phyloP scores from a whole-genome alignment of 352 stramenopile species.

The Pythium phragmiticola region DNA sequence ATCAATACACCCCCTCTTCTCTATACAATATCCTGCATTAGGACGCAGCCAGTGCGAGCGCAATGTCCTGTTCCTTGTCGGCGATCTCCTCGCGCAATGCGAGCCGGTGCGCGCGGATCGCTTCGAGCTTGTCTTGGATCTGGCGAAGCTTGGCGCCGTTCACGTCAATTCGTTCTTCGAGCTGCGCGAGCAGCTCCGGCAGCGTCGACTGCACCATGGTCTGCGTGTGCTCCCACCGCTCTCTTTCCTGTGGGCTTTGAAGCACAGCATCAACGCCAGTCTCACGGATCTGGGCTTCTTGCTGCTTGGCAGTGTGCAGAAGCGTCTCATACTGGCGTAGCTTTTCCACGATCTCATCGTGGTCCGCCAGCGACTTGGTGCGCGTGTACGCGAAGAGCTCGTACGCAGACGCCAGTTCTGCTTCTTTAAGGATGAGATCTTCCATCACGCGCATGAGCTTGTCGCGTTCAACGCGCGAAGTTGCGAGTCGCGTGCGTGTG shows the following conservation, averaged over 20 bases:
- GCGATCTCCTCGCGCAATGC: conserved; percentile 60
- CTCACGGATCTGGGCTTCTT: conserved; percentile 16
- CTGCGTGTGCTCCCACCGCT: conserved; percentile 45
- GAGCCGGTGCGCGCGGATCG: conserved; percentile 47
- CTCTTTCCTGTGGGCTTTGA: conserved; percentile 34
- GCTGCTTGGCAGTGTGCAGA: conserved; percentile 32
- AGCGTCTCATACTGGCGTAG: conserved; percentile 47
- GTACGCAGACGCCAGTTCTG: conserved; percentile 52
- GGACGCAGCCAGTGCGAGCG: conserved; percentile 36
- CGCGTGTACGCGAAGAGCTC: conserved; percentile 62
- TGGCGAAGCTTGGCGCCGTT: conserved; percentile 59
- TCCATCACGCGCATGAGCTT: conserved; percentile 65
- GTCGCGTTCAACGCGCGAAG: conserved; percentile 45
- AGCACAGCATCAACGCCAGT: conserved; percentile 28
- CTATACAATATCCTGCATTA: neutral
- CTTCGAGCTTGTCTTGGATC: conserved; percentile 59
- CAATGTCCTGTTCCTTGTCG: conserved; percentile 58
- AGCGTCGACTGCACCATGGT: conserved; percentile 54
- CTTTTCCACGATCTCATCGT: conserved; percentile 47
- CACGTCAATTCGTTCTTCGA: conserved; percentile 66
- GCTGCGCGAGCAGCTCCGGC: conserved; percentile 43
- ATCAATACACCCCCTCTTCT: no score
- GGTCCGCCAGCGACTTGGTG: conserved; percentile 38
- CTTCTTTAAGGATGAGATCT: conserved; percentile 57
- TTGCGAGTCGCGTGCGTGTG: conserved; percentile 34